Percentiles rank a stretch among this genome's conserved stretches.
phyloP scores from a whole-genome alignment of 768 basidiomycete species.

The Sarcomyxa edulis region DNA sequence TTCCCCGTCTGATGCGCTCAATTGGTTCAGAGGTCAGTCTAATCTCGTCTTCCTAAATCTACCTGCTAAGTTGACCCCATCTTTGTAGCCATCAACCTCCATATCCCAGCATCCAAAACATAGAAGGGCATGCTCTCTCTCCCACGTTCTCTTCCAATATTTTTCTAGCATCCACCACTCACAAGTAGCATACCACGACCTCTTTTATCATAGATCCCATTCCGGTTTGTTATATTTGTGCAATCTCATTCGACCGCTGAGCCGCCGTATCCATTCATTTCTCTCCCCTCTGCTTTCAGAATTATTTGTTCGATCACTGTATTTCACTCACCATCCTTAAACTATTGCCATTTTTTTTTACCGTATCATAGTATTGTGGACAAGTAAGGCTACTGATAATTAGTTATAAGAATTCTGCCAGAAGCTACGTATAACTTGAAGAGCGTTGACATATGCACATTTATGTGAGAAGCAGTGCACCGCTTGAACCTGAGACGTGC shows the following conservation, averaged over 20 bases:
- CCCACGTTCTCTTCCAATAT: slow-evolving; percentile 7
- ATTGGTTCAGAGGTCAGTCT: slow-evolving; percentile 80
- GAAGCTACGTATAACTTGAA: no score
- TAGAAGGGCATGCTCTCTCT: slow-evolving; percentile 30
- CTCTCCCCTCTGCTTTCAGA: slow-evolving; percentile 1
- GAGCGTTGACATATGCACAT: no score
- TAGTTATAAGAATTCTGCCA: no score
- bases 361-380: slow-evolving; percentile 3
- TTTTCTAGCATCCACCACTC: no score
- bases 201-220: no score
- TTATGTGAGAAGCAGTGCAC: no score
- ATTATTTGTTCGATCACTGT: slow-evolving; percentile 11
- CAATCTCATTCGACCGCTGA: slow-evolving; percentile 1
- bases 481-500: no score
- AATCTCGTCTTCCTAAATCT: neutral
- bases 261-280: slow-evolving; percentile 3
- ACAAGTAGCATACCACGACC: no score
- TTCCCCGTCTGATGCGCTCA: slow-evolving; percentile 78
- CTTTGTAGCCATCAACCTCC: slow-evolving; percentile 74
- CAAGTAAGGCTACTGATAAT: neutral
- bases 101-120: slow-evolving; percentile 79
- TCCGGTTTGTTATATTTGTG: no score
- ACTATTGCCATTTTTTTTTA: slow-evolving; percentile 10
- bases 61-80: slow-evolving; percentile 4
- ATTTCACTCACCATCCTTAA: slow-evolving; percentile 15